Conservation (phyloP, 768 basidiomycete species). For the Amanita inopinata region DNA sequence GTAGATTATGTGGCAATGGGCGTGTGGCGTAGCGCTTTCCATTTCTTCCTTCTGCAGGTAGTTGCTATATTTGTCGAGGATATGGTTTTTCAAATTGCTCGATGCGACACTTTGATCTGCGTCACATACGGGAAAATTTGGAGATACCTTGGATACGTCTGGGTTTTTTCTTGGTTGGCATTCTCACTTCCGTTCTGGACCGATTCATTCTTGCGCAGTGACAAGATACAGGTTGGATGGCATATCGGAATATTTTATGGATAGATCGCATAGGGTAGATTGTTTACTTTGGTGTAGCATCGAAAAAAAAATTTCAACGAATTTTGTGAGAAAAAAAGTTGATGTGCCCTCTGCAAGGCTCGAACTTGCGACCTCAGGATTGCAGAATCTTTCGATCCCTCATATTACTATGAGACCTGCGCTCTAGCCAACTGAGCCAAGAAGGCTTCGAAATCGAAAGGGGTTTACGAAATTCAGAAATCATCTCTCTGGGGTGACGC, state of each 20-base stretch:
- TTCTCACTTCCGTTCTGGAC: constrained; percentile 1
- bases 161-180: constrained; percentile 3
- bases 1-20: constrained; percentile 21
- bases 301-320: too few relatives aligned
- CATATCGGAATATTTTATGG: too few relatives aligned
- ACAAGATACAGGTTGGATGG: too few relatives aligned
- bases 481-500: neutral
- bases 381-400: constrained; percentile 14
- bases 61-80: constrained; percentile 27
- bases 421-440: constrained; percentile 48
- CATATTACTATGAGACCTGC: constrained; percentile 40
- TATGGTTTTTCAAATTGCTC: constrained; percentile 14
- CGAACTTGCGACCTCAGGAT: constrained; percentile 12
- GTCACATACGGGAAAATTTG: neutral
- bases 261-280: too few relatives aligned
- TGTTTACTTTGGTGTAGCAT: too few relatives aligned
- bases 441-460: too few relatives aligned
- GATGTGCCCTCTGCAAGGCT: constrained; percentile 12
- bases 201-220: neutral
- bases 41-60: constrained; percentile 19
- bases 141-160: constrained; percentile 1
- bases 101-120: neutral
- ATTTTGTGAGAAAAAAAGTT: too few relatives aligned
- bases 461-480: too few relatives aligned
- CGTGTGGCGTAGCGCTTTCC: constrained; percentile 11